Base-by-base conservation (phyloP, 805 yeast genomes). In the Sugiyamaella valdiviana region DNA sequence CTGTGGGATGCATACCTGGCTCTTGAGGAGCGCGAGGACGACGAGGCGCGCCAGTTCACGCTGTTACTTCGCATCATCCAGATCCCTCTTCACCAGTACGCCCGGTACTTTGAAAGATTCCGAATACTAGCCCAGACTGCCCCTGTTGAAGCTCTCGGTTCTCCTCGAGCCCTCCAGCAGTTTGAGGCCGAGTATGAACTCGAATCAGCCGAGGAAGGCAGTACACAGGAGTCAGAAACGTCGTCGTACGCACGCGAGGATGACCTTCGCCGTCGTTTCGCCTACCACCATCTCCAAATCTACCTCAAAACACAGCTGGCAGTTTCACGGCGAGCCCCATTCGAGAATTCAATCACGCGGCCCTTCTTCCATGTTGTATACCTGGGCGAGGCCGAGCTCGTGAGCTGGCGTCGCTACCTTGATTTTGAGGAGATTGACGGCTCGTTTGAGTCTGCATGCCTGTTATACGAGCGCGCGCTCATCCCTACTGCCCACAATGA, bases 51-150 rank as follows among this genome's bases (percentile, higher is more conserved):
- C 1, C 73, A 82, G 49, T 52, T 57, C 32, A 67, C 50, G 65
- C 81, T 41, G 63, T 79, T 36, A 60, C 61, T 37, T 4, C 51
- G 66, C 24, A 53, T 66, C 32, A 48, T 62, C 9, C 52, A 45
- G 38, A 70, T 85, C 1, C 96, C 96, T 0, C 65, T 91, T 40
- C 91, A 91, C 64, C 95, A 89, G 58, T 90, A 88, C 63, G 83
- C 96, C 0, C 79, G 77, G 54, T 91, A 83, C 63, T 85, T 78
- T 58, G 80, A 68, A 61, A 72, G 59, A 51, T 67, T 63, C 52
- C 51, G 57, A n/a, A 47, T 45, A n/a, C 19, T 63, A 10, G 51
- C 57, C 14, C 70, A 44, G 59, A 64, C 24, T 67, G 67, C 60
- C 45, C 68, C 48, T 2, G 53, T 68, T 2, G 54, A 57, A 6